Evolutionary conservation across 139 green algal genomes (phyloP).

Genomic region (Coelastrella sp.): DNA sequence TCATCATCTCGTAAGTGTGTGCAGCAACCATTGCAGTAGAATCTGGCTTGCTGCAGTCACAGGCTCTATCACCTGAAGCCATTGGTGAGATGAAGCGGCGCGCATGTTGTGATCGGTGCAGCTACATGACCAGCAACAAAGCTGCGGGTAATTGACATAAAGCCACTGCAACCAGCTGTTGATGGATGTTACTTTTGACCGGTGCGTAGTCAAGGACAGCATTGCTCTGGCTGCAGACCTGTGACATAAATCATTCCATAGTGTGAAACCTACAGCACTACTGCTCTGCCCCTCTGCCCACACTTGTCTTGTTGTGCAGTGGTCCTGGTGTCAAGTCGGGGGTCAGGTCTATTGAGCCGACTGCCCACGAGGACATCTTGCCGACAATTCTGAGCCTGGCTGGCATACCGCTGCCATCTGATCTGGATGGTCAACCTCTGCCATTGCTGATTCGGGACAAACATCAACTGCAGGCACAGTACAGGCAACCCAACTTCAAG

Average conservation of each 20-base stretch:
- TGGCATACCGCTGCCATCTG: not conserved
- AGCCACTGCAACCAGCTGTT: too few species aligned
- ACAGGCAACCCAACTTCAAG: not conserved
- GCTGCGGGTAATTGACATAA: too few species aligned
- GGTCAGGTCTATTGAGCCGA: not conserved
- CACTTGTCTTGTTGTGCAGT: not conserved
- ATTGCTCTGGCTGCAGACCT: too few species aligned
- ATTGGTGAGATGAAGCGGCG: too few species aligned
- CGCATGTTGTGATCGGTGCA: too few species aligned
- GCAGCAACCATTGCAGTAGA: not conserved
- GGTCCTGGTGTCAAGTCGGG: not conserved
- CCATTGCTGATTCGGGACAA: not conserved
- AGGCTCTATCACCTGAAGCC: not conserved
- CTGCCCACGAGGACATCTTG: constrained; percentile 7
- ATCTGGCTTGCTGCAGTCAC: not conserved
- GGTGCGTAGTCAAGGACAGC: too few species aligned
- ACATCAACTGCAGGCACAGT: not conserved
- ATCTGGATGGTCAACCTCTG: constrained; percentile 28
- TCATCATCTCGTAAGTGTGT: constrained; percentile 17
- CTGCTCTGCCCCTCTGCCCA: not conserved
- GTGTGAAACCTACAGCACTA: not conserved
- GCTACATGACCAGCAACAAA: too few species aligned
- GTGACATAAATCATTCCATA: too few species aligned
- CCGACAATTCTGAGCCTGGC: constrained; percentile 6
- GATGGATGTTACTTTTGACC: too few species aligned